Evolutionary conservation across 139 green algal genomes (phyloP).

Genomic region (Chlorella sp.): DNA sequence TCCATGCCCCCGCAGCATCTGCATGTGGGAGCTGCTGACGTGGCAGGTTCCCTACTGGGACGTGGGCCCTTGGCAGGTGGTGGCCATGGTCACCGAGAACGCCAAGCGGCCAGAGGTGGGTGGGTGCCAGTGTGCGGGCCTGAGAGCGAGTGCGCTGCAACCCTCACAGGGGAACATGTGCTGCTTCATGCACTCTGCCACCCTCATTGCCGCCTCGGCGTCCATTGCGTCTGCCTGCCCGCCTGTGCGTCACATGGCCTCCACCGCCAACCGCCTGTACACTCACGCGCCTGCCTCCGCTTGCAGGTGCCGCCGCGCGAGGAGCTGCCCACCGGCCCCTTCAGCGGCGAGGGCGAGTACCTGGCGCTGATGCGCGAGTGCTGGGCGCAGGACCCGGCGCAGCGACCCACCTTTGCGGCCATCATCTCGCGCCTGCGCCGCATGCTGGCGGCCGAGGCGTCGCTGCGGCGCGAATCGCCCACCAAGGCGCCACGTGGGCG

Average conservation of each 20-base stretch:
- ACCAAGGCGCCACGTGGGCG: not conserved
- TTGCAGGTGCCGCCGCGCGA: slow-evolving; percentile 16
- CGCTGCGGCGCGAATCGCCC: slow-evolving; percentile 8
- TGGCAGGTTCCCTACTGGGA: slow-evolving; percentile 80
- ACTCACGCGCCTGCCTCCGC: no score
- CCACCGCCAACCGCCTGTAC: not conserved
- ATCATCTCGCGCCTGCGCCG: slow-evolving; percentile 52
- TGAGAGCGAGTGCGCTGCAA: not conserved
- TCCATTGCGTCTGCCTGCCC: not conserved
- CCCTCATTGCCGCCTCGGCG: not conserved
- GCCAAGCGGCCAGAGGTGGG: slow-evolving; percentile 30
- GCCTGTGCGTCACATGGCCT: not conserved
- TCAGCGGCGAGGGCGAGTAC: slow-evolving; percentile 23
- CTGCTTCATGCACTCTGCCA: not conserved
- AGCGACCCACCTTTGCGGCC: slow-evolving; percentile 63
- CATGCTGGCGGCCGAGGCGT: slow-evolving; percentile 25
- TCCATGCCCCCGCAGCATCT: slow-evolving; percentile 3
- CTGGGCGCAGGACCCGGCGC: slow-evolving; percentile 57
- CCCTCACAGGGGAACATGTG: not conserved
- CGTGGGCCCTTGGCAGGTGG: slow-evolving; percentile 55
- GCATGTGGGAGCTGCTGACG: slow-evolving; percentile 77
- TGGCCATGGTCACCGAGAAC: slow-evolving; percentile 28
- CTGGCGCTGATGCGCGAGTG: slow-evolving; percentile 30
- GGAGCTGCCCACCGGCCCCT: slow-evolving; percentile 15
- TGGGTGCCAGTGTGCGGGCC: not conserved